A percentile compares a stretch with the other conserved stretches of the same genome.
Evolutionary conservation across 768 basidiomycete genomes (phyloP).

Genomic region (Pseudohyphozyma bogoriensis): DNA sequence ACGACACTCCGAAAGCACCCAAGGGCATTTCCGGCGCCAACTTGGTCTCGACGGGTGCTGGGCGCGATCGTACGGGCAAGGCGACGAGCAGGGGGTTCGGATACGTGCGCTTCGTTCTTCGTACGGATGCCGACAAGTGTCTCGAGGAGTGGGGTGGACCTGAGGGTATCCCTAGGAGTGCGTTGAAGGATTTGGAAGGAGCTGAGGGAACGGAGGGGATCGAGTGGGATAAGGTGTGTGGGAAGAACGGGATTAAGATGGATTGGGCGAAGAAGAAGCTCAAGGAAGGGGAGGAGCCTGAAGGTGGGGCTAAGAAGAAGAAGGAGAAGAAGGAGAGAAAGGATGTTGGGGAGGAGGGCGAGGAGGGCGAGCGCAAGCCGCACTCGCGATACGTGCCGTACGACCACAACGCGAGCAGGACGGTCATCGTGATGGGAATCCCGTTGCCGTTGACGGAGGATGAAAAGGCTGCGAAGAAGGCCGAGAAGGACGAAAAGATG

Average conservation of each 20-base stretch:
- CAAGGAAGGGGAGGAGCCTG: conserved; percentile 24
- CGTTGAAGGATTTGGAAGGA: conserved; percentile 22
- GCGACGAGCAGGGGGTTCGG: conserved; percentile 78
- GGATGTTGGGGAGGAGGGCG: conserved; percentile 5
- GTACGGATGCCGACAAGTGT: conserved; percentile 67
- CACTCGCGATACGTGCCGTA: conserved; percentile 11
- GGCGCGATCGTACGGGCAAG: conserved; percentile 28
- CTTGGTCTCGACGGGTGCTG: conserved; percentile 20
- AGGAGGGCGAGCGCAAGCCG: conserved; percentile 1
- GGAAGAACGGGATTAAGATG: conserved; percentile 14
- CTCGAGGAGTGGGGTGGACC: conserved; percentile 25
- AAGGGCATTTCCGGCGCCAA: conserved; percentile 27
- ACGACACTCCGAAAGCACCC: conserved; percentile 32
- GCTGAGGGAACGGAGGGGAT: conserved; percentile 16
- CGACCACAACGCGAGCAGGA: conserved; percentile 76
- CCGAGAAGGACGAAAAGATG: conserved; percentile 46
- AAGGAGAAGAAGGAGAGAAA: background rate
- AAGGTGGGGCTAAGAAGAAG: conserved; percentile 19
- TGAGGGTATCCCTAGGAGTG: conserved; percentile 15
- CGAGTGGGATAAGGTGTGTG: conserved; percentile 25
- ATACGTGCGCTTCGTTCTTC: conserved; percentile 82
- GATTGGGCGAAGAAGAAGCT: conserved; percentile 29
- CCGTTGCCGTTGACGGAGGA: conserved; percentile 27
- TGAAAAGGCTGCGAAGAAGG: conserved; percentile 20
- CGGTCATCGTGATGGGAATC: conserved; percentile 42